Percentiles rank a stretch among this genome's conserved stretches.
Conservation (phyloP, 2,329 filamentous ascomycete genomes). For the Sordariomycetes sp. region DNA sequence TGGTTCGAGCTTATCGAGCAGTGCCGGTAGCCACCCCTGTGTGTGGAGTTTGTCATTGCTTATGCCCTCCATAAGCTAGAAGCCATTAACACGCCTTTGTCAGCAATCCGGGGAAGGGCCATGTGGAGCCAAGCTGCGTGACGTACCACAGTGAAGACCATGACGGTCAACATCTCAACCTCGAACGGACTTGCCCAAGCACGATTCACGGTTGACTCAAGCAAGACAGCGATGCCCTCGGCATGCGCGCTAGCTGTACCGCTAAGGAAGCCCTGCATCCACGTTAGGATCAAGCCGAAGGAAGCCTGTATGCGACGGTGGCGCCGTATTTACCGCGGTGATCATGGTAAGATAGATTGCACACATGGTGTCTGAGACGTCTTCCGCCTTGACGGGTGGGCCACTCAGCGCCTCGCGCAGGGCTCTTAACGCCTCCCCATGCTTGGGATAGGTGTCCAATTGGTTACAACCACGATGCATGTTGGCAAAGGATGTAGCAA, state of each 20-base stretch:
- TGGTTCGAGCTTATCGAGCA: constrained; percentile 2
- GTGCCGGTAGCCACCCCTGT: neutral
- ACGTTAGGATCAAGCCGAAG: too few species aligned
- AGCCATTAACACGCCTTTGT: neutral
- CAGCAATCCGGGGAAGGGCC: neutral
- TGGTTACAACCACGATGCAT: neutral
- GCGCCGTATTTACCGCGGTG: constrained; percentile 2
- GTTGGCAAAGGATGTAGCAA: neutral
- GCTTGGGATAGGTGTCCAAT: neutral
- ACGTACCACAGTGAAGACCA: constrained; percentile 1
- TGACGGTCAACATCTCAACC: neutral
- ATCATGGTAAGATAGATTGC: constrained; percentile 2
- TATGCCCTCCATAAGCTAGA: neutral
- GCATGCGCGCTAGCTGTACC: neutral
- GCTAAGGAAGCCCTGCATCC: neutral
- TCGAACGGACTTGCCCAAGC: neutral
- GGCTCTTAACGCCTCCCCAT: neutral
- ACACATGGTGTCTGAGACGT: neutral
- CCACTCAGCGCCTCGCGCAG: neutral
- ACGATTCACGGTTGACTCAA: neutral
- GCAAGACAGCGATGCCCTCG: neutral
- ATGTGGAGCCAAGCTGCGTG: neutral
- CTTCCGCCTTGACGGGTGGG: neutral
- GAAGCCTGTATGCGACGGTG: too few species aligned
- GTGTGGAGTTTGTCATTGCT: neutral